phyloP scores from a whole-genome alignment of 305 asterid genomes.

The Fraxinus xanthoxyloides region DNA sequence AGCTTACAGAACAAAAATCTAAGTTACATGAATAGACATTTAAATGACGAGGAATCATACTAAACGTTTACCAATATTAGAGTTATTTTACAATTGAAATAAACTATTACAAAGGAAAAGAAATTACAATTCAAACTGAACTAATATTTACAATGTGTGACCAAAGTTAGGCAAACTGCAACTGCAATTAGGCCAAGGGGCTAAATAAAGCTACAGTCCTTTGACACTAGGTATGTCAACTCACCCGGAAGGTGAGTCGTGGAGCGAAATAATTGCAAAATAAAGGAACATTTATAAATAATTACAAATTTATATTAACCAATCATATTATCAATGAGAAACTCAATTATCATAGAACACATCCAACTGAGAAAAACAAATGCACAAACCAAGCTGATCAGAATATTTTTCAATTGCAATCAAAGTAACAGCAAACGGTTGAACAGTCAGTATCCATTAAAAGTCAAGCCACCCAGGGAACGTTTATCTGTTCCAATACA shows the following conservation, averaged over 20 bases:
- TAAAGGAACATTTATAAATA: too few species aligned
- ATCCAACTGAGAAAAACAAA: not conserved
- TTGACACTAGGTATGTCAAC: not conserved
- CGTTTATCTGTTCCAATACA: not conserved
- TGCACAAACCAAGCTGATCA: not conserved
- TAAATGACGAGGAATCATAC: too few species aligned
- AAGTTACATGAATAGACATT: too few species aligned
- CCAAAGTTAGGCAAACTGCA: too few species aligned
- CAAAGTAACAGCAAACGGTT: not conserved
- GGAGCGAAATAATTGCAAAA: not conserved
- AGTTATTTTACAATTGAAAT: too few species aligned
- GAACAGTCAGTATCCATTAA: not conserved
- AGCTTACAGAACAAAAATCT: too few species aligned
- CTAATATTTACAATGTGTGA: too few species aligned
- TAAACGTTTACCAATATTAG: too few species aligned
- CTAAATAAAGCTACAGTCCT: too few species aligned
- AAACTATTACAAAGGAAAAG: too few species aligned
- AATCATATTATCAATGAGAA: not conserved
- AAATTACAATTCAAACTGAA: too few species aligned
- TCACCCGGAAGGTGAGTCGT: not conserved
- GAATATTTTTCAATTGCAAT: not conserved
- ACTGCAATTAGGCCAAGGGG: too few species aligned
- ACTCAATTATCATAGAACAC: not conserved
- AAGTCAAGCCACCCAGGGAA: not conserved
- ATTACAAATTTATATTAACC: not conserved